A percentile compares a stretch with the other conserved stretches of the same genome.
Conservation (phyloP, 2,329 filamentous ascomycete genomes). For the Pyrenochaeta sp. region DNA sequence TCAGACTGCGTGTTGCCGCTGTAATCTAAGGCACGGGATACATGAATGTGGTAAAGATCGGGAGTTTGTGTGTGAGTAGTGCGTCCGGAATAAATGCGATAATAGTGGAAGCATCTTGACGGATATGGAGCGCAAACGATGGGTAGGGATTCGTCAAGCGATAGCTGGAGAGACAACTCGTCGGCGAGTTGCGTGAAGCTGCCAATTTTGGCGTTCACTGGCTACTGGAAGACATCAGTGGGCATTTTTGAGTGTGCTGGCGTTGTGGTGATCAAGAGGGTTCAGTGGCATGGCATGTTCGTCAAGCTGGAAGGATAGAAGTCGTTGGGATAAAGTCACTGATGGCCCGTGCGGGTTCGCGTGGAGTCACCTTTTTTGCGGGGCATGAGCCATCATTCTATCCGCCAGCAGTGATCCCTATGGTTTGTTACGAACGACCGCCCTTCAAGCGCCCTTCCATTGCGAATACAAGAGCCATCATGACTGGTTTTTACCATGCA, state of each 20-base stretch:
- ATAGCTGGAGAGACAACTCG: slow-evolving; percentile 29
- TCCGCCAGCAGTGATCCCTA: slow-evolving; percentile 1
- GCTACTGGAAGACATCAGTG: slow-evolving; percentile 20
- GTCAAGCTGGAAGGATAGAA: slow-evolving; percentile 9
- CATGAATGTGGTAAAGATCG: slow-evolving; percentile 52
- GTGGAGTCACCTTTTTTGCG: slow-evolving; percentile 8
- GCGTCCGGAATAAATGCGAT: slow-evolving; percentile 57
- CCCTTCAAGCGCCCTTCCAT: slow-evolving; percentile 7
- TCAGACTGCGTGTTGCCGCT: slow-evolving; percentile 11
- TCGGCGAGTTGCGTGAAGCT: slow-evolving; percentile 29
- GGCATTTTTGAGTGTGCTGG: neutral
- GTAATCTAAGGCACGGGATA: slow-evolving; percentile 14
- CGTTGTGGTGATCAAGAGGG: slow-evolving; percentile 3
- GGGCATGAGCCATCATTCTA: slow-evolving; percentile 10
- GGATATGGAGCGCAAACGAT: slow-evolving; percentile 32
- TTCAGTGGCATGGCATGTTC: slow-evolving; percentile 6
- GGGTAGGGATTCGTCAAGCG: slow-evolving; percentile 29
- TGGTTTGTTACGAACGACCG: slow-evolving; percentile 5
- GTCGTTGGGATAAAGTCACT: slow-evolving; percentile 12
- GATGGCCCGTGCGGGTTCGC: neutral
- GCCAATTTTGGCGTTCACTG: slow-evolving; percentile 35
- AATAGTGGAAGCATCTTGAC: slow-evolving; percentile 62
- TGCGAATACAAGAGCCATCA: neutral
- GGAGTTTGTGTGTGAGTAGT: slow-evolving; percentile 61
- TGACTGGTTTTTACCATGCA: neutral